phyloP scores from a whole-genome alignment of 192 early-diverging fungal species.

The Haplosporangium gracile region DNA sequence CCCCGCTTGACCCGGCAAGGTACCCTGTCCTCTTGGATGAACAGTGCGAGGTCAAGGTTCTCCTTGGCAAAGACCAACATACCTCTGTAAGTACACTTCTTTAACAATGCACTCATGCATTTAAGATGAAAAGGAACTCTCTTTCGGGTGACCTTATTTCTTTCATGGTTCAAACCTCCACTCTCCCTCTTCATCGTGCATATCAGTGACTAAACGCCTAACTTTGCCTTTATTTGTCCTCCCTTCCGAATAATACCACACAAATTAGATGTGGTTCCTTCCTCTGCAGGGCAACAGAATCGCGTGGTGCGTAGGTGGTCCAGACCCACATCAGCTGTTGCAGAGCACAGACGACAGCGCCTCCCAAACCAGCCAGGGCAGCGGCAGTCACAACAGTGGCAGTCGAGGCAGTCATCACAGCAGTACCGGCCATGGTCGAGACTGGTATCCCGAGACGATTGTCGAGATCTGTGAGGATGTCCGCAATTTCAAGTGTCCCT shows the following conservation, averaged over 20 bases:
- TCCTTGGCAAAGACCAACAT: slow-evolving; percentile 53
- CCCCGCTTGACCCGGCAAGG: slow-evolving; percentile 43
- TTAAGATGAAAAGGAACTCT: too few species aligned
- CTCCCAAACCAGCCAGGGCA: neutral
- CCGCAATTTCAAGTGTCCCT: slow-evolving; percentile 55
- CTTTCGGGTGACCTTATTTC: neutral
- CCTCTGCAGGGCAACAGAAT: slow-evolving; percentile 50
- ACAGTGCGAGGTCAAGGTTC: slow-evolving; percentile 50
- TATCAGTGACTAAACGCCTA: slow-evolving; percentile 8
- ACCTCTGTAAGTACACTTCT: slow-evolving; percentile 39
- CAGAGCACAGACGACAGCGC: slow-evolving; percentile 2
- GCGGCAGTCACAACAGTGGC: neutral
- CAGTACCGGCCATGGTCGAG: slow-evolving; percentile 16
- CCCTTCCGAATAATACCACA: neutral
- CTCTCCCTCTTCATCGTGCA: neutral
- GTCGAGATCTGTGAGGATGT: slow-evolving; percentile 56
- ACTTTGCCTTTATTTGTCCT: slow-evolving; percentile 5
- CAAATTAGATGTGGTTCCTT: slow-evolving; percentile 51
- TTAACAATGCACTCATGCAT: neutral
- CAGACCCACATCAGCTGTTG: slow-evolving; percentile 40
- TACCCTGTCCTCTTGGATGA: slow-evolving; percentile 46
- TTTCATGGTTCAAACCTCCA: neutral
- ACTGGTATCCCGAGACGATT: slow-evolving; percentile 53
- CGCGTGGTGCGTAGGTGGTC: slow-evolving; percentile 55
- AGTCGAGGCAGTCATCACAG: slow-evolving; percentile 1